Evolutionary conservation across 2,329 filamentous ascomycete species (phyloP).

Genomic region (Waltergamsia citrina): DNA sequence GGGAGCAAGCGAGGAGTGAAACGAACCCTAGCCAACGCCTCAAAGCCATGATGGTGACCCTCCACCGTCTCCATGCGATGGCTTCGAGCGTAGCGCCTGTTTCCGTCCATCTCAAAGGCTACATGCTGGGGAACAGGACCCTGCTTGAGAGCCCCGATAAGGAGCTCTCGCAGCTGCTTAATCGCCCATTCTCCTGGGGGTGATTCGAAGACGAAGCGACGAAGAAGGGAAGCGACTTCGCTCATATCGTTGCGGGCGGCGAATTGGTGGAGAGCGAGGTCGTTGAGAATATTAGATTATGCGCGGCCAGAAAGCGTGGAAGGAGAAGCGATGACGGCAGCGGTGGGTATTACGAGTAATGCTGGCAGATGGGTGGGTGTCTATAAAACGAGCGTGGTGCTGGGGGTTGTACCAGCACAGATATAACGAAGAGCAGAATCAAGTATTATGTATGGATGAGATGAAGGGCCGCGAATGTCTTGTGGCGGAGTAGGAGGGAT

Average conservation of each 20-base stretch:
- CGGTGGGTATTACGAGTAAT: neutral
- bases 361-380: neutral
- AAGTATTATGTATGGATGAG: neutral
- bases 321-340: neutral
- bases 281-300: neutral
- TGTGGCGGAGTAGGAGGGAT: conserved; percentile 3
- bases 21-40: conserved; percentile 77
- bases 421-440: neutral
- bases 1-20: neutral
- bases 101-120: conserved; percentile 99
- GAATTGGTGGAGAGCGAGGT: neutral
- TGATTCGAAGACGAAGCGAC: conserved; percentile 71
- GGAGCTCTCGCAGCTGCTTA: conserved; percentile 66
- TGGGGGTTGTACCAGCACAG: neutral
- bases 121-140: conserved; percentile 91
- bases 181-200: conserved; percentile 90
- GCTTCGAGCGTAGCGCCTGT: conserved; percentile 80
- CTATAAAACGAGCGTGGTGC: conserved; percentile 1
- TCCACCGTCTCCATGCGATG: conserved; percentile 95
- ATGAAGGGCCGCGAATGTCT: conserved; percentile 1
- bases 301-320: neutral
- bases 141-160: conserved; percentile 83
- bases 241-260: conserved; percentile 31
- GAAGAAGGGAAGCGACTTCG: conserved; percentile 38
- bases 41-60: conserved; percentile 91